Conservation (phyloP, 805 yeast species). For the Hermanozyma aechmeae region DNA sequence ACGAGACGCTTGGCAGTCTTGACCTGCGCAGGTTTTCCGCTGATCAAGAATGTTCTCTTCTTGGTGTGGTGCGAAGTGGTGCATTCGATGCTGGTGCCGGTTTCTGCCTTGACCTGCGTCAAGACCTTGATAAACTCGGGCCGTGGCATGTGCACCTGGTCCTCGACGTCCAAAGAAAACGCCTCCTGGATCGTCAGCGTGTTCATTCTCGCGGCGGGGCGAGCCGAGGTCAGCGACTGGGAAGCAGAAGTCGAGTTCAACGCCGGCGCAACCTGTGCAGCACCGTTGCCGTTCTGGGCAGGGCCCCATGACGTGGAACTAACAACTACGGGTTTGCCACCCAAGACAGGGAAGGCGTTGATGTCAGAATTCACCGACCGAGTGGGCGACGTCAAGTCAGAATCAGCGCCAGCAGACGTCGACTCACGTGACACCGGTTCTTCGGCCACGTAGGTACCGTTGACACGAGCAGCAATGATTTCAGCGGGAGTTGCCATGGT, state of each 20-base stretch:
- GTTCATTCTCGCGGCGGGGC: constrained; percentile 23
- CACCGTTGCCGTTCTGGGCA: constrained; percentile 11
- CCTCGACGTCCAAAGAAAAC: constrained; percentile 61
- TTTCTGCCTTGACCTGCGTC: constrained; percentile 47
- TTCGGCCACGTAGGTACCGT: constrained; percentile 15
- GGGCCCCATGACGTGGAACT: constrained; percentile 34
- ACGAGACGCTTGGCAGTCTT: constrained; percentile 66
- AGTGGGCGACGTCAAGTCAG: too few species aligned
- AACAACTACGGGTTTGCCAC: constrained; percentile 30
- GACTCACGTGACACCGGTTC: too few species aligned
- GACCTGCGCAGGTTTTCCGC: constrained; percentile 64
- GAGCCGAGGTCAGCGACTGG: background rate
- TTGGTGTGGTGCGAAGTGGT: constrained; percentile 68
- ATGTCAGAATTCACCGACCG: constrained; percentile 31
- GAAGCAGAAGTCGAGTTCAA: constrained; percentile 6
- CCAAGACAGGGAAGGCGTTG: constrained; percentile 58
- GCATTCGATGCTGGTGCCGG: constrained; percentile 68
- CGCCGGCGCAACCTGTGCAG: constrained; percentile 1
- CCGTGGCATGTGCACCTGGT: constrained; percentile 54
- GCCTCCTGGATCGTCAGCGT: constrained; percentile 67
- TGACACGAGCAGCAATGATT: constrained; percentile 38
- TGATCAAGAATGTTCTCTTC: constrained; percentile 73
- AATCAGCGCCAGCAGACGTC: too few species aligned
- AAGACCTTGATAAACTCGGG: constrained; percentile 64
- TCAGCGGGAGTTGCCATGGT: constrained; percentile 39